Percentiles rank a stretch among this genome's conserved stretches.
Evolutionary conservation across 2,329 filamentous ascomycete species (phyloP).

Genomic region (Didymella keratinophila): DNA sequence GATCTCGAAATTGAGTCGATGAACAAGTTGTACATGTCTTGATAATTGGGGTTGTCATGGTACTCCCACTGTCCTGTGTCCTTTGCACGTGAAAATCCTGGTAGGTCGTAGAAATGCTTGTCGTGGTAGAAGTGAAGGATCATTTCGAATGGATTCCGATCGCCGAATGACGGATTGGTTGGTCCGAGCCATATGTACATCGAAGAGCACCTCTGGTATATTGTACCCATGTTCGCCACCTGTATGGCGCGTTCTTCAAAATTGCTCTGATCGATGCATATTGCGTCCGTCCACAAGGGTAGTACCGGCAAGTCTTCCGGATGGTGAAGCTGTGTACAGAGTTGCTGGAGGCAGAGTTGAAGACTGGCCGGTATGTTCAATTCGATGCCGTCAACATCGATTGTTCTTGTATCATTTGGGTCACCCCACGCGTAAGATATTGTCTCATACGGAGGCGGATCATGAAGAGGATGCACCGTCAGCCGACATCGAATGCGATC

Average conservation of each 20-base stretch:
- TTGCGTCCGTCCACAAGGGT: conserved; percentile 18
- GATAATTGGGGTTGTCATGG: conserved; percentile 1
- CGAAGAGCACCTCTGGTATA: conserved; percentile 10
- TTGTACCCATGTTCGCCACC: conserved; percentile 19
- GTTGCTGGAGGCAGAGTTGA: not conserved
- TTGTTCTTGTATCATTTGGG: not conserved
- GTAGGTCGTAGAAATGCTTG: conserved; percentile 5
- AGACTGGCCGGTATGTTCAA: conserved; percentile 7
- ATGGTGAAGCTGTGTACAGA: not conserved
- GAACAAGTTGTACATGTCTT: conserved; percentile 4
- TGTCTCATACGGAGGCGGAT: conserved; percentile 3
- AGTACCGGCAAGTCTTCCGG: not conserved
- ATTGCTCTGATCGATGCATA: conserved; percentile 26
- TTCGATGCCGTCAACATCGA: not conserved
- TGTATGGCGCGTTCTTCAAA: conserved; percentile 15
- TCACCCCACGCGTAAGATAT: conserved; percentile 15
- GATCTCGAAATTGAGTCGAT: not conserved
- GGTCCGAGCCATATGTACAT: conserved; percentile 29
- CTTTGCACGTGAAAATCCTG: not conserved
- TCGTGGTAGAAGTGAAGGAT: conserved; percentile 1
- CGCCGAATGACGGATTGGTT: not conserved
- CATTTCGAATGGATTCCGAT: conserved; percentile 2
- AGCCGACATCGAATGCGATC: conserved; percentile 4
- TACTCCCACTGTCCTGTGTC: not conserved
- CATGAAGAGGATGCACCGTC: not conserved